Conservation (phyloP, 176 grass and related monocot genomes). For the Carex myosuroides region DNA sequence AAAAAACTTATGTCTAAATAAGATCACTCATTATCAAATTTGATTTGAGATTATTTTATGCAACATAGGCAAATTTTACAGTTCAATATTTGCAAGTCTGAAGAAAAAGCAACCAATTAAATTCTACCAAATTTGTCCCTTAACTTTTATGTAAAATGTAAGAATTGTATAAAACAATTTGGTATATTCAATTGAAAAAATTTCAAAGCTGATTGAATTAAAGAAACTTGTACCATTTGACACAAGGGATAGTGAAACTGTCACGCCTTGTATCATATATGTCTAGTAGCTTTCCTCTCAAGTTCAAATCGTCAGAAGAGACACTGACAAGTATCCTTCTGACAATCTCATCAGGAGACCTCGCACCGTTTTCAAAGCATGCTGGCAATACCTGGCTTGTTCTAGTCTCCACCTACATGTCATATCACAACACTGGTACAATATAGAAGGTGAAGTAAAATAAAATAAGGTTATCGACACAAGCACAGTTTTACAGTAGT, state of each 20-base stretch:
- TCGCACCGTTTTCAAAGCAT: constrained; percentile 64
- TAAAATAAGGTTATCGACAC: neutral
- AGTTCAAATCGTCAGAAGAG: constrained; percentile 57
- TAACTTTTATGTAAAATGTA: neutral
- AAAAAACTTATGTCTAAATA: neutral
- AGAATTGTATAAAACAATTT: neutral
- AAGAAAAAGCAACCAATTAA: neutral
- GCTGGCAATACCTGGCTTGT: constrained; percentile 48
- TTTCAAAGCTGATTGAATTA: neutral
- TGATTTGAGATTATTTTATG: neutral
- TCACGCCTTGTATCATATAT: constrained; percentile 65
- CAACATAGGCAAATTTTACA: neutral
- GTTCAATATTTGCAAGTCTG: neutral
- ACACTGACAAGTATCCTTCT: constrained; percentile 60
- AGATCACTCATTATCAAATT: neutral
- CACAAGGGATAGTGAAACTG: constrained; percentile 49
- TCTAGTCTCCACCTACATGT: constrained; percentile 59
- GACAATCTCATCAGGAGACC: constrained; percentile 80
- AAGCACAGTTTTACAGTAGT: neutral
- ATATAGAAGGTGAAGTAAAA: neutral
- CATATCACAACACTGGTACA: neutral
- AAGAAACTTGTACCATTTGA: constrained; percentile 30
- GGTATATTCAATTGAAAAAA: neutral
- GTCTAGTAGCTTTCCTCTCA: constrained; percentile 63
- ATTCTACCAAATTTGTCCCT: neutral